phyloP scores from a whole-genome alignment of 148 eudicot genomes.

The Vaccinium vitisidaea region DNA sequence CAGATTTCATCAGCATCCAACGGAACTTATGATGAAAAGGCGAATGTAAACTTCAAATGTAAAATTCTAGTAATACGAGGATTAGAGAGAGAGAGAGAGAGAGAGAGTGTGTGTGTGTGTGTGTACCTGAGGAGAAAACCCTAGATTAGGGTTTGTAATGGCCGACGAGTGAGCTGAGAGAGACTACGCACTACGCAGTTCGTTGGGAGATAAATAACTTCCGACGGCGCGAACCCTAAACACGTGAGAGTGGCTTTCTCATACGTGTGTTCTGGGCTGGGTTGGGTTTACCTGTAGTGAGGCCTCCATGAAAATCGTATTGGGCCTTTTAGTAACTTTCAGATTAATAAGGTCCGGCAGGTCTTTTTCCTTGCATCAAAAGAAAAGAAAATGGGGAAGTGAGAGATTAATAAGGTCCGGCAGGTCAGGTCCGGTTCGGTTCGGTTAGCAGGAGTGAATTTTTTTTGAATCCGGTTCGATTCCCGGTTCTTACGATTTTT shows the following conservation, averaged over 20 bases:
- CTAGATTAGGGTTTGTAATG: slow-evolving; percentile 21
- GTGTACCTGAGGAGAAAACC: slow-evolving; percentile 23
- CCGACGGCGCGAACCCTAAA: slow-evolving; percentile 8
- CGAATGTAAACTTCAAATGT: neutral
- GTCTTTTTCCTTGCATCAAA: neutral
- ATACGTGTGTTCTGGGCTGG: neutral
- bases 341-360: neutral
- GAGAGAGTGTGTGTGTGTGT: neutral
- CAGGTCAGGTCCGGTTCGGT: too few species aligned
- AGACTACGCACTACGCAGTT: too few species aligned
- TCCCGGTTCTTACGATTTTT: too few species aligned
- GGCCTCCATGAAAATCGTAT: neutral
- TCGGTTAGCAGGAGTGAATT: too few species aligned
- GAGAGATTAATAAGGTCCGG: too few species aligned
- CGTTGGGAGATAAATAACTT: neutral
- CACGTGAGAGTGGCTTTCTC: neutral
- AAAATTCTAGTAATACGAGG: slow-evolving; percentile 8
- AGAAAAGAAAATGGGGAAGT: too few species aligned
- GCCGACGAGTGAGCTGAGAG: slow-evolving; percentile 10
- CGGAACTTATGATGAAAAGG: neutral
- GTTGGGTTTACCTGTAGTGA: neutral
- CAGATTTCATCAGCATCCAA: neutral
- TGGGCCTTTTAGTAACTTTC: neutral
- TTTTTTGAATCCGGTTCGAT: too few species aligned
- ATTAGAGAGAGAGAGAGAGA: neutral